Evolutionary conservation across 805 yeast genomes (phyloP).

Genomic region (Hanseniaspora meyeri): DNA sequence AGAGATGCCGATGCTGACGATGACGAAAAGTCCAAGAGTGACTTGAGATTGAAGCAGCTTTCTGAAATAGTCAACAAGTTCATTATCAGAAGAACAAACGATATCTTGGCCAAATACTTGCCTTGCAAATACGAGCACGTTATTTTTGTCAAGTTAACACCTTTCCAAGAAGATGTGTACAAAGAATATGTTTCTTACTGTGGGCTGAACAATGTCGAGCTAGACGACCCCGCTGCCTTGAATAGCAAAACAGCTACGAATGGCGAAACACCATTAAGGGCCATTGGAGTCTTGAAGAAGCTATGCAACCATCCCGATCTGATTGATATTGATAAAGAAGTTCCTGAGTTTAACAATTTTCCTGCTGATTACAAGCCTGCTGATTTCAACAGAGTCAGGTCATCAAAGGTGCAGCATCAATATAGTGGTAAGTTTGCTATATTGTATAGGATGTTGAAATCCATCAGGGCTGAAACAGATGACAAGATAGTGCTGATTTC

Average conservation of each 20-base stretch:
- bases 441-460: slow-evolving; percentile 67
- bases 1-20: slow-evolving; percentile 86
- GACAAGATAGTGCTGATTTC: slow-evolving; percentile 92
- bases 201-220: slow-evolving; percentile 52
- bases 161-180: slow-evolving; percentile 62
- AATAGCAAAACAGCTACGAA: slow-evolving; percentile 10
- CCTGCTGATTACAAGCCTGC: slow-evolving; percentile 61
- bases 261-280: slow-evolving; percentile 50
- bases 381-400: slow-evolving; percentile 36
- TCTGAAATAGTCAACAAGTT: slow-evolving; percentile 71
- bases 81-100: slow-evolving; percentile 90
- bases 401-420: slow-evolving; percentile 48
- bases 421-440: slow-evolving; percentile 78
- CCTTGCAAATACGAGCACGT: slow-evolving; percentile 97
- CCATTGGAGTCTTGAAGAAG: slow-evolving; percentile 79
- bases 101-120: slow-evolving; percentile 79
- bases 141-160: slow-evolving; percentile 74
- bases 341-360: slow-evolving; percentile 36
- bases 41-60: slow-evolving; percentile 53
- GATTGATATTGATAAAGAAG: slow-evolving; percentile 58
- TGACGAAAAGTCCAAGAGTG: slow-evolving; percentile 57
- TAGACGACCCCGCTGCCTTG: slow-evolving; percentile 29
- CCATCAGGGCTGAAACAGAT: slow-evolving; percentile 67
- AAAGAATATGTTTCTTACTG: slow-evolving; percentile 66
- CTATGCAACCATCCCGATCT: slow-evolving; percentile 90